Base-by-base conservation (phyloP, 495 filamentous ascomycete genomes). In the Penicillium flavigenum region DNA sequence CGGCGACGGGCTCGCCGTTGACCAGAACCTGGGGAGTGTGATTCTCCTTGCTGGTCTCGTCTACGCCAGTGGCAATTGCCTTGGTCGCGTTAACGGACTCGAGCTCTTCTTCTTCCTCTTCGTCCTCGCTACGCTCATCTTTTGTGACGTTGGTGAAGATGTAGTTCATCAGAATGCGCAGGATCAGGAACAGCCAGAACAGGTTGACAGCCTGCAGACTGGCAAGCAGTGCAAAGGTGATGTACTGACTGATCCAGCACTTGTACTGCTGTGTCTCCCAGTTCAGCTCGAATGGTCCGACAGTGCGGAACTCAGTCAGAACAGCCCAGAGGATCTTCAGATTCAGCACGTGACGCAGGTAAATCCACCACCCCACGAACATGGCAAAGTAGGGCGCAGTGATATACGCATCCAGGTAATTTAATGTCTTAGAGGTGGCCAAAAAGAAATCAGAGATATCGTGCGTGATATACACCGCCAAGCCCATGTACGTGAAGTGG, bases 381-480 rank as follows among this genome's bases (percentile, higher is more conserved):
- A 88, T 57, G 65, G 78, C 82, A 76, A 92, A 98, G 76, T 92
- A 98, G 14, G 90, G 92, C 4, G 78, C 82, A 0, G 87, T 88
- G 44, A 96, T 78, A 49, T 78, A 72, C 41, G 87, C 84, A 65
- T 96, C 89, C 56, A 98, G 73, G 73, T 98, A 98, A 76, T 96
- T 96, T 51, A 98, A 82, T 1, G 86, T 86, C 76, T 98, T 98
- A 49, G 92, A 96, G 4, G 91, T 96, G 20, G 95, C 95, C 16
- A 98, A 80, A 84, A 98, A 98, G 73, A 98, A 96, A 67, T 98
- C 94, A 51, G 85, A 89, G 59, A 98, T 89, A 63, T 98, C 94
- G 66, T 96, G 91, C 20, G 94, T 98, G 58, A 97, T 92, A 70
- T 96, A 98, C 8, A 98, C 93, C 29, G 91, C 92, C 39, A 98